phyloP scores from a whole-genome alignment of 352 stramenopile species.

The Phytophthora melonis region DNA sequence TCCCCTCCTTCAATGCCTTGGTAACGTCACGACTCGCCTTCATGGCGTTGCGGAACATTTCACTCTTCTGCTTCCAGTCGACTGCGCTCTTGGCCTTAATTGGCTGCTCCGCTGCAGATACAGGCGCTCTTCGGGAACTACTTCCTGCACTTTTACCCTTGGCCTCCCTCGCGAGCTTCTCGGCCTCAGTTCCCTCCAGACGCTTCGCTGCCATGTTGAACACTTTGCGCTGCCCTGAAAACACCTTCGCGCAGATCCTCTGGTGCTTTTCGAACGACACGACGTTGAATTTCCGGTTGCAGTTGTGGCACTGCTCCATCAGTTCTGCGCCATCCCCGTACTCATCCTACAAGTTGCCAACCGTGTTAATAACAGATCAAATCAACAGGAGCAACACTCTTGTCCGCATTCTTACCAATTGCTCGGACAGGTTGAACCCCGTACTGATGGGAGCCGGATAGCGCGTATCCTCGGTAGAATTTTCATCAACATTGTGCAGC shows the following conservation, averaged over 20 bases:
- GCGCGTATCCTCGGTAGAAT: conserved; percentile 34
- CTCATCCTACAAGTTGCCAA: conserved; percentile 46
- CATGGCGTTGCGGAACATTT: conserved; percentile 90
- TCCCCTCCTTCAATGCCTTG: conserved; percentile 74
- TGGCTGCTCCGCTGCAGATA: conserved; percentile 54
- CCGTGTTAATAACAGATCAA: neutral
- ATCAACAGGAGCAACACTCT: neutral
- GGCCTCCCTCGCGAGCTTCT: conserved; percentile 68
- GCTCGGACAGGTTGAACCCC: conserved; percentile 46
- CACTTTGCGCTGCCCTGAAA: conserved; percentile 81
- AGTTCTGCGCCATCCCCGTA: conserved; percentile 57
- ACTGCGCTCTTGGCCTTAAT: conserved; percentile 60
- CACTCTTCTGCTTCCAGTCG: conserved; percentile 91
- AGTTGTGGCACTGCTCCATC: conserved; percentile 83
- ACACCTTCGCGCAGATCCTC: conserved; percentile 91
- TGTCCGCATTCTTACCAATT: conserved; percentile 33
- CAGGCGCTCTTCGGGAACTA: conserved; percentile 26
- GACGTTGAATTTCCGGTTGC: conserved; percentile 85
- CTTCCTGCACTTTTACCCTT: conserved; percentile 34
- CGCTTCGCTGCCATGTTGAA: conserved; percentile 89
- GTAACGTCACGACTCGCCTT: conserved; percentile 77
- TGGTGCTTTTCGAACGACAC: conserved; percentile 81
- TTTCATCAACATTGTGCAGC: conserved; percentile 42
- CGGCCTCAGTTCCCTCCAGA: conserved; percentile 74
- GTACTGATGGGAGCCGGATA: conserved; percentile 55